Base-by-base conservation (phyloP, 2,329 filamentous ascomycete genomes). In the Penicillium vulpinum region DNA sequence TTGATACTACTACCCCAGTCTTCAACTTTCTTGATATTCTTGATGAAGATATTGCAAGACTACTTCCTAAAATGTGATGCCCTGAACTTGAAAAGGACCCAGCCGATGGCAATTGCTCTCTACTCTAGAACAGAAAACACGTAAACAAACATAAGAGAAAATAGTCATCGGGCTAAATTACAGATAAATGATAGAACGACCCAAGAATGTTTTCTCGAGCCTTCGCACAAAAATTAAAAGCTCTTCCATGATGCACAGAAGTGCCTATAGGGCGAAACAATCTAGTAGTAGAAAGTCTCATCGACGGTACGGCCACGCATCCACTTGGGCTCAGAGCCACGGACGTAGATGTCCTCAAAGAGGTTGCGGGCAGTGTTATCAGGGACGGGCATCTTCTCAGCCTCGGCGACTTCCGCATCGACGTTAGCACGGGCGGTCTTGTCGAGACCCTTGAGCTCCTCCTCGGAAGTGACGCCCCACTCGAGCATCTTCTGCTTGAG, bases 401-500 rank as follows among this genome's bases (percentile, higher is more conserved):
- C 94, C 70, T 85, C 83, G 61, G 89, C 90, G 56, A 97, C 93
- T 83, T 99, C 93, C 65, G 86, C 88, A 76, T 94, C 92, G 73
- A 99, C 91, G 72, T 87, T 83, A 74, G 79, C 82, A 73, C 92
- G 88, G 18, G 94, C 92, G 72, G 95, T 87, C 86, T 97, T 97
- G 83, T 99, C 94, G 67, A 99, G 87, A 65, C 77, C 77, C 89
- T 99, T 99, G 77, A 99, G 88, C 81, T 97, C 93, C 39, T 97
- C 92, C 83, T 99, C 94, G 60, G 84, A 87, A 67, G 88, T 88
- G 66, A 99, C 89, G 59, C 86, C 86, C 94, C 94, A 99, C 80
- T 99, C 94, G 57, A 99, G 81, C 66, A 99, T 88, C 84, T 96
- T 96, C 83, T 94, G 90, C 88, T 97, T 97, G 69, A 99, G 87